Evolutionary conservation across 306 rosid genomes (phyloP), one percentile per base, ranked within the genome.

Genomic region (Cucumis cinereus): DNA sequence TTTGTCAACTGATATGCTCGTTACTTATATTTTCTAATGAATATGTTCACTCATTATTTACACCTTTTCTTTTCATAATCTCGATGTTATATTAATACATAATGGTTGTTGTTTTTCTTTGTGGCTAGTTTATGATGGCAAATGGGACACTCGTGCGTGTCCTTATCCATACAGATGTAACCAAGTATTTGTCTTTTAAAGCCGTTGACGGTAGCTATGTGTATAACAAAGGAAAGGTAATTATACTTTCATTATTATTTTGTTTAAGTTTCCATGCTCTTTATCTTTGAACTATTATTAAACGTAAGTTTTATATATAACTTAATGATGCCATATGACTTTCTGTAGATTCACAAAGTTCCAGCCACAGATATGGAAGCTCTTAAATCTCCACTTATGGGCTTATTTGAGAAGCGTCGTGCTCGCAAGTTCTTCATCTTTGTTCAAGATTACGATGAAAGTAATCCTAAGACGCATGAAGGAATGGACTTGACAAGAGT

Each of bases 331-430:
- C 24, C 71, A 67, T 72, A 47, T n/a, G 77, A 67, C 53, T 66
- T 78, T 77, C 58, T 63, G 49, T 83, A 93, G 98, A 83, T 94
- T 76, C 92, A 94, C 88, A 94, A 94, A 85, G 99, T 92, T 52
- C 99, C 99, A 3, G 87, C 97, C 14, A 90, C 78, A 7, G 99
- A 94, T 73, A 82, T 94, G 96, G 99, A 94, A 82, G 99, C 99
- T 58, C 84, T 92, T 17, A 90, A 81, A 81, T 94, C 99, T 77
- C 96, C 99, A 13, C 97, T 94, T 50, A 92, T 94, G 99, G 99
- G 99, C 26, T 6, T 94, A 64, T 94, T 94, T 77, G 99, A 94
- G 83, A 94, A 92, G 75, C 99, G 96, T 5, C 95, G 99, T 2
- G 96, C 96, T 10, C 92, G 99, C 85, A 94, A 90, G 84, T 90